phyloP scores from a whole-genome alignment of 1,284 basidiomycete genomes.

The Agaricales sp. region DNA sequence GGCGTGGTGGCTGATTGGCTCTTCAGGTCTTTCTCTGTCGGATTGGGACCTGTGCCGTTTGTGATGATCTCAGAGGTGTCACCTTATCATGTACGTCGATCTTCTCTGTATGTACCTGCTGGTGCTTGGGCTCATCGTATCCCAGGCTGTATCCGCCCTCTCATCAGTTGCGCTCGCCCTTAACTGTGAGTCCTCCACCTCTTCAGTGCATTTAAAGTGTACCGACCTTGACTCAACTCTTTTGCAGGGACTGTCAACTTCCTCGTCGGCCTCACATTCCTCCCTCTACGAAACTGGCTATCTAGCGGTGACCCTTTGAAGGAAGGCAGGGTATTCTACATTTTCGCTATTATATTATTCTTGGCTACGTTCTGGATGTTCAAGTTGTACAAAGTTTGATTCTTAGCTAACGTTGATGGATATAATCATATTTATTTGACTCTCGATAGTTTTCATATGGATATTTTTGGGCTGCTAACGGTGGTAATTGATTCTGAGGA shows the following conservation, averaged over 20 bases:
- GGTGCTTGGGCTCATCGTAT: constrained; percentile 8
- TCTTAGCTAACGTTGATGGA: no score
- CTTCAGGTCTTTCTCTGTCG: constrained; percentile 81
- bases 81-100: constrained; percentile 53
- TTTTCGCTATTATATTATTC: constrained; percentile 52
- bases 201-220: not conserved
- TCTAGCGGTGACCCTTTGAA: constrained; percentile 51
- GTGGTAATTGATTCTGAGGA: no score
- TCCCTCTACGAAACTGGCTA: constrained; percentile 71
- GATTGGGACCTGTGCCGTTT: constrained; percentile 89
- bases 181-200: constrained; percentile 52
- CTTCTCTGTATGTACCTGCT: constrained; percentile 3
- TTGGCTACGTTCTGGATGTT: constrained; percentile 26
- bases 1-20: not conserved
- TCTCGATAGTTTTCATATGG: no score
- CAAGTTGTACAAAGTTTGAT: constrained; percentile 23
- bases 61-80: constrained; percentile 90
- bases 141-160: constrained; percentile 72
- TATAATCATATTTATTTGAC: not conserved
- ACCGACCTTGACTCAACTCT: constrained; percentile 1
- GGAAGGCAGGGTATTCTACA: constrained; percentile 76
- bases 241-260: constrained; percentile 73
- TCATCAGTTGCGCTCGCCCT: constrained; percentile 76
- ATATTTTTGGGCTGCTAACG: no score
- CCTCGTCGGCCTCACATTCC: constrained; percentile 70